Conservation (phyloP, 805 yeast genomes). For the Kodamaea jinghongensis region DNA sequence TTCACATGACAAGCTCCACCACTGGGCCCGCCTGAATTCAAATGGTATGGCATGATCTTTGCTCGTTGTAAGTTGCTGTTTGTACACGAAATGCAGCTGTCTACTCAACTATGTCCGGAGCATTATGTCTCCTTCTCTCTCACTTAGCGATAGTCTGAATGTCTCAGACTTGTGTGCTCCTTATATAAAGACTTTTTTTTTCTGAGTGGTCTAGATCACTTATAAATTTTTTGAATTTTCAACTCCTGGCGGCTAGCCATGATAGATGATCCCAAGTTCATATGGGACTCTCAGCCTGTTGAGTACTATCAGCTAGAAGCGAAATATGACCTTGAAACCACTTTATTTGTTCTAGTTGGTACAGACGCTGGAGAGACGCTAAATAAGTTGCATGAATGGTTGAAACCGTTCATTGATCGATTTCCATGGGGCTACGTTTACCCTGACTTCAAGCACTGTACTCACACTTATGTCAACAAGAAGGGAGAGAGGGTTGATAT, state of each 20-base stretch:
- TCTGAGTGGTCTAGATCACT: neutral
- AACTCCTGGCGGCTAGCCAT: neutral
- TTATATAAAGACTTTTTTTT: too few species aligned
- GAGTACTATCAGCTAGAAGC: slow-evolving; percentile 5
- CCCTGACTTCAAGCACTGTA: slow-evolving; percentile 6
- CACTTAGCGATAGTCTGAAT: too few species aligned
- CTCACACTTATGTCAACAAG: slow-evolving; percentile 5
- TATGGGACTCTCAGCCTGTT: slow-evolving; percentile 7
- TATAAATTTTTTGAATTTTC: neutral
- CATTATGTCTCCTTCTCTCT: too few species aligned
- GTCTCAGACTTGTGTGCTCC: too few species aligned
- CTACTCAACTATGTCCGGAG: too few species aligned
- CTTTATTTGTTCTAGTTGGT: slow-evolving; percentile 1
- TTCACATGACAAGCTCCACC: too few species aligned
- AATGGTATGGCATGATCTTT: too few species aligned
- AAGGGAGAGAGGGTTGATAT: slow-evolving; percentile 3
- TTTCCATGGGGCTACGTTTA: slow-evolving; percentile 20
- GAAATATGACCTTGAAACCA: neutral
- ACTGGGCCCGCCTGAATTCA: too few species aligned
- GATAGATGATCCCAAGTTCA: slow-evolving; percentile 5
- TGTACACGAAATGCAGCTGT: too few species aligned
- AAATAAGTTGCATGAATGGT: slow-evolving; percentile 9
- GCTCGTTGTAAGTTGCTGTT: too few species aligned
- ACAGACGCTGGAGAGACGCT: neutral
- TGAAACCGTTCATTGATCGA: slow-evolving; percentile 18